Evolutionary conservation across 1,284 basidiomycete genomes (phyloP).

Genomic region (Wolfiporia cocos): DNA sequence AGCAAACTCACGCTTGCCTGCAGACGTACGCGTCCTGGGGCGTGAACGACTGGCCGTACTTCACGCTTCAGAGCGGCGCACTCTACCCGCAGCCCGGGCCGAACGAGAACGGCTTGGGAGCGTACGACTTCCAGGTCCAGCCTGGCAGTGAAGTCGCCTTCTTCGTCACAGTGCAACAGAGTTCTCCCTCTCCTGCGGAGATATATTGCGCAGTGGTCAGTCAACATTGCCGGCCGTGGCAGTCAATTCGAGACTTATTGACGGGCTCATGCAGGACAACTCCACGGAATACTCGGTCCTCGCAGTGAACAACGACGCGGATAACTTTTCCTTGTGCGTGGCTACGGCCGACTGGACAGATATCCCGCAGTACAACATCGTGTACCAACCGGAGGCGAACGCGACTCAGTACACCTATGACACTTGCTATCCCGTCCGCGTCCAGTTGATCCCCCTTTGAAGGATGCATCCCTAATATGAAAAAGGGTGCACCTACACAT

Average conservation of each 20-base stretch:
- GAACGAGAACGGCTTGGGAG: constrained; percentile 3
- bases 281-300: not conserved
- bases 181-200: not conserved
- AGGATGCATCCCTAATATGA: no score
- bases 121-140: not conserved
- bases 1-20: not conserved
- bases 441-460: not conserved
- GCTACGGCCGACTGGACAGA: not conserved
- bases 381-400: constrained; percentile 4
- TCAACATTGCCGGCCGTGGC: not conserved
- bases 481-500: no score
- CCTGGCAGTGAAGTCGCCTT: constrained; percentile 3
- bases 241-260: not conserved
- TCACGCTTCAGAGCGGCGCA: constrained; percentile 3
- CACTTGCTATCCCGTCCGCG: constrained; percentile 4
- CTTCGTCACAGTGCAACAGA: not conserved
- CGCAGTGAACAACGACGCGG: constrained; percentile 1
- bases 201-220: constrained; percentile 6
- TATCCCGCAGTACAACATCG: not conserved
- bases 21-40: constrained; percentile 5
- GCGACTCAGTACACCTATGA: constrained; percentile 7
- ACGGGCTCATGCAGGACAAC: not conserved
- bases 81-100: constrained; percentile 4
- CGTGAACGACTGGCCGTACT: constrained; percentile 6
- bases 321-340: constrained; percentile 4